Base-by-base conservation (phyloP, 371 early-diverging fungal species). In the Mucor racemosus region DNA sequence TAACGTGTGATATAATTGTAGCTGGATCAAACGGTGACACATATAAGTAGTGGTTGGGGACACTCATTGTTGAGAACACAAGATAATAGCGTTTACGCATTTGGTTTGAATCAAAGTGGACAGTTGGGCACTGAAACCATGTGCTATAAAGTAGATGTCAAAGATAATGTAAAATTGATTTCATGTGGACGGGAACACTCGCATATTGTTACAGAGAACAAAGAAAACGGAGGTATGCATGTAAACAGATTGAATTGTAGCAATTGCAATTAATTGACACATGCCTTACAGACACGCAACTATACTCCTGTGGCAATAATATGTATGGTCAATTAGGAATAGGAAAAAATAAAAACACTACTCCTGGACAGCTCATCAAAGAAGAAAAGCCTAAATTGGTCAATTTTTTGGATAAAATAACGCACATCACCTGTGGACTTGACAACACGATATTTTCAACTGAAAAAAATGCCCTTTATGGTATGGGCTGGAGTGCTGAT, bases 401-500 rank as follows among this genome's bases (percentile, higher is more conserved):
- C 2, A 38, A 62, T 10, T 68, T 69, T 36, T 58, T 64, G 17
- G 68, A 66, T 8, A 64, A 65, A n/a, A 81, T 90, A 13, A 67
- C 70, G 6, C 80, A 85, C 34, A 82, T 92, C 38, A 78, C 78
- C n/a, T 90, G 91, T 71, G 94, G 94, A 44, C 65, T 93, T 62
- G 94, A 93, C 73, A 86, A 92, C 64, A 88, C 90, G 17, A 75
- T 91, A 10, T 64, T 93, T 5, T 77, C 82, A 13, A 90, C 91
- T 63, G 79, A 84, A 48, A 57, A 33, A 31, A 17, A 46, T 58
- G 41, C 53, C 74, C 4, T 92, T 15, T 91, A 87, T 69, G 79
- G 89, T 3, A 90, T 92, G 91, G 93, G 93, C 13, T 93, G 93
- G 93, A 89, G 91, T 34, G 87, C 92, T 10, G 93, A 93, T 66